phyloP scores from a whole-genome alignment of 1,284 basidiomycete genomes.

The Singerocomus inundabilis region DNA sequence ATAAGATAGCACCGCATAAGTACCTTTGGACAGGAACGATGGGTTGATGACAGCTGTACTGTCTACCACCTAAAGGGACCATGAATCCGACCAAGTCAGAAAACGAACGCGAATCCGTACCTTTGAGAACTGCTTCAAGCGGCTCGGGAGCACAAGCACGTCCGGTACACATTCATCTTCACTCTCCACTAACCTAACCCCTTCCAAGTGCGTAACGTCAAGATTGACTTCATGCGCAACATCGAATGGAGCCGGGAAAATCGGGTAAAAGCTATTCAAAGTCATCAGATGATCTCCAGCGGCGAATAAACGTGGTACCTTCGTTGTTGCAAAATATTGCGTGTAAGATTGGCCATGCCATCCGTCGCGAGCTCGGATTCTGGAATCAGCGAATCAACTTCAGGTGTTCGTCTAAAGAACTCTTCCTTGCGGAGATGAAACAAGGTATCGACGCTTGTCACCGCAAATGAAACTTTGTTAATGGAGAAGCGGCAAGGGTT shows the following conservation, averaged over 20 bases:
- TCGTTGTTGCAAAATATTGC: slow-evolving; percentile 84
- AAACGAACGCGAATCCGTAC: slow-evolving; percentile 39
- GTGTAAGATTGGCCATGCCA: slow-evolving; percentile 73
- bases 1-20: slow-evolving; percentile 48
- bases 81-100: neutral
- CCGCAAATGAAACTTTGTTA: slow-evolving; percentile 80
- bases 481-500: slow-evolving; percentile 87
- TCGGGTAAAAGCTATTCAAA: slow-evolving; percentile 80
- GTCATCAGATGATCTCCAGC: slow-evolving; percentile 3
- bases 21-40: slow-evolving; percentile 59
- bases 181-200: slow-evolving; percentile 46
- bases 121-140: slow-evolving; percentile 84
- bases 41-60: slow-evolving; percentile 71
- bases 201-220: slow-evolving; percentile 74
- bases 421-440: slow-evolving; percentile 90
- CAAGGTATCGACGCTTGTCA: slow-evolving; percentile 81
- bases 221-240: slow-evolving; percentile 80
- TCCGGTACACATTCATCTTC: slow-evolving; percentile 63
- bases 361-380: slow-evolving; percentile 58
- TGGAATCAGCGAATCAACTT: slow-evolving; percentile 49
- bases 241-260: slow-evolving; percentile 84
- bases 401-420: slow-evolving; percentile 68
- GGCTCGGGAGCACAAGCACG: slow-evolving; percentile 81
- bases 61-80: slow-evolving; percentile 54
- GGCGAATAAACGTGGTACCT: slow-evolving; percentile 47